These are phyloP conservation scores for Pueraria montana DNA, from an alignment of 306 rosid species.

Conservation along the genomic window DNA sequence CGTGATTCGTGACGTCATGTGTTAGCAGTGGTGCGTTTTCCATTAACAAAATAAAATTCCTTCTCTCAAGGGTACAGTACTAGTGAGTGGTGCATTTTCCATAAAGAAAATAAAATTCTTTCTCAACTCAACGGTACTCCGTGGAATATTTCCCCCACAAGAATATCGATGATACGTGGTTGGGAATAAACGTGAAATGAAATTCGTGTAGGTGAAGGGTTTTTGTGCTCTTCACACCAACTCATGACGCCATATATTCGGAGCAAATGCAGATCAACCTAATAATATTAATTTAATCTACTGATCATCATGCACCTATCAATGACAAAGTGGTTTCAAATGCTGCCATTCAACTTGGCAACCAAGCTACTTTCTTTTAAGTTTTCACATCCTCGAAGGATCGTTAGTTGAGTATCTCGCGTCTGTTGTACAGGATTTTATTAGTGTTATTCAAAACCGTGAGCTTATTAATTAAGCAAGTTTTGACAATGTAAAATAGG, in stretches of 20 bases:
- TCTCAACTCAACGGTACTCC: neutral
- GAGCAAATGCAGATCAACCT: neutral
- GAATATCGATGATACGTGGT: slow-evolving; percentile 17
- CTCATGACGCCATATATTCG: slow-evolving; percentile 13
- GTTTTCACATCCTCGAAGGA: neutral
- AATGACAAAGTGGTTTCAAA: neutral
- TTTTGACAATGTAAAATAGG: too few species aligned
- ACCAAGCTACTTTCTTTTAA: too few species aligned
- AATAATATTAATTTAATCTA: neutral
- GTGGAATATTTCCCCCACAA: slow-evolving; percentile 15
- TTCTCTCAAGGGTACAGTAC: neutral
- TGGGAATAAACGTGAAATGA: neutral
- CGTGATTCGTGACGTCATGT: neutral
- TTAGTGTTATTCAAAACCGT: too few species aligned
- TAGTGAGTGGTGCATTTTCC: neutral
- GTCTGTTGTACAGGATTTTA: neutral
- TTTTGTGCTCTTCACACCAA: neutral
- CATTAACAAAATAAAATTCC: neutral
- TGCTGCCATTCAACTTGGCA: neutral
- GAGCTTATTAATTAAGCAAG: too few species aligned
- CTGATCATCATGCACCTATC: neutral
- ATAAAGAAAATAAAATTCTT: slow-evolving; percentile 27
- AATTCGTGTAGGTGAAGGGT: slow-evolving; percentile 12
- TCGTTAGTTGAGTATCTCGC: neutral
- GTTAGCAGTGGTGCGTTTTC: slow-evolving; percentile 12